Percentiles rank a stretch among this genome's conserved stretches.
Conservation (phyloP, 495 filamentous ascomycete species). For the Penicillium canariense region DNA sequence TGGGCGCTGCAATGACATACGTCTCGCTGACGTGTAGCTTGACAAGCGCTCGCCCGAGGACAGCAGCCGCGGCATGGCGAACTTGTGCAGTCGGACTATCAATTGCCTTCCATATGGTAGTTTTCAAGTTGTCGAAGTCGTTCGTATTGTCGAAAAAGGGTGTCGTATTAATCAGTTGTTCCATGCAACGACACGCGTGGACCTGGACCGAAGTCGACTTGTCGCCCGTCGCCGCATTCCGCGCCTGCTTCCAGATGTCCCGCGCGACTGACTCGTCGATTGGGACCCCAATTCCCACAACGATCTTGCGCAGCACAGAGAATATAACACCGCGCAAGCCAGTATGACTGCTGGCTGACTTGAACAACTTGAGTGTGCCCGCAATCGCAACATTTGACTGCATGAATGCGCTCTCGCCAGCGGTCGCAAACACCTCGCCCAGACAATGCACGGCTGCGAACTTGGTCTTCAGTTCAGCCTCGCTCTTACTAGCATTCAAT, state of each 20-base stretch:
- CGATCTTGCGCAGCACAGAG: conserved; percentile 71
- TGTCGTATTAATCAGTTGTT: conserved; percentile 66
- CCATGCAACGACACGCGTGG: conserved; percentile 76
- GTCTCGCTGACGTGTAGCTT: conserved; percentile 71
- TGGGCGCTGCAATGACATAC: conserved; percentile 53
- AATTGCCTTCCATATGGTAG: conserved; percentile 75
- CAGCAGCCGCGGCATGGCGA: conserved; percentile 83
- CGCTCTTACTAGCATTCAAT: conserved; percentile 72
- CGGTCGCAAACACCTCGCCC: conserved; percentile 82
- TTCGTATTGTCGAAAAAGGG: conserved; percentile 82
- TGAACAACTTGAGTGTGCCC: conserved; percentile 73
- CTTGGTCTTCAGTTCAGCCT: conserved; percentile 71
- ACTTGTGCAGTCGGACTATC: conserved; percentile 73
- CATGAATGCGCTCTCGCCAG: conserved; percentile 90
- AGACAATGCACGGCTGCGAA: conserved; percentile 89
- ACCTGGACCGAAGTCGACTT: conserved; percentile 81
- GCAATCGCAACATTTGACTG: conserved; percentile 72
- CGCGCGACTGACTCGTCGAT: conserved; percentile 82
- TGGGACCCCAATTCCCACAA: conserved; percentile 66
- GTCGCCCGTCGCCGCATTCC: conserved; percentile 72
- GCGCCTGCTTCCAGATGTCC: conserved; percentile 90
- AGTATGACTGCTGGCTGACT: conserved; percentile 73
- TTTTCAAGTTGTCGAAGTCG: conserved; percentile 86
- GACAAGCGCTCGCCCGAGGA: conserved; percentile 73
- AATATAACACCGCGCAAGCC: conserved; percentile 84